phyloP scores from a whole-genome alignment of 768 basidiomycete species.

The Boletus subparvulus region DNA sequence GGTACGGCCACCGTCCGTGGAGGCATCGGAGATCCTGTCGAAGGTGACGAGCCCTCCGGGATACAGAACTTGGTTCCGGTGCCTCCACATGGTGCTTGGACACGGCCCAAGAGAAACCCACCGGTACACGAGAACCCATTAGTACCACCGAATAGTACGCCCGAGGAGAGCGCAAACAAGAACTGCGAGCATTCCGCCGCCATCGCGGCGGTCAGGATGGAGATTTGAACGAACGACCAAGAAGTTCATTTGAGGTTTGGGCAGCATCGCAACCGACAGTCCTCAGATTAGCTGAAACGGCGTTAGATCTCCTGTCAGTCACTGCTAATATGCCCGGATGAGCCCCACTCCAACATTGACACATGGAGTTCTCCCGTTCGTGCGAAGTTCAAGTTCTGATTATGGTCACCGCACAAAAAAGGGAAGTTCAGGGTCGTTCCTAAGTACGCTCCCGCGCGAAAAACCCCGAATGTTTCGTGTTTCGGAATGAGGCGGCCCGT shows the following conservation, averaged over 20 bases:
- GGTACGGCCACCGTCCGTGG: constrained; percentile 8
- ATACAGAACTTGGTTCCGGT: constrained; percentile 3
- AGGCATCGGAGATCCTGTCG: constrained; percentile 12
- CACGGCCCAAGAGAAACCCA: constrained; percentile 1
- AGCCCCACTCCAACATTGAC: background rate
- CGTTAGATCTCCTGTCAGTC: constrained; percentile 14
- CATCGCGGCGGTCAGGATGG: constrained; percentile 26
- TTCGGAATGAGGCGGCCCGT: constrained; percentile 5
- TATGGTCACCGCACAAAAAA: constrained; percentile 12
- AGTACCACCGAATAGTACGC: constrained; percentile 20
- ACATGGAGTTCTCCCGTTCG: background rate
- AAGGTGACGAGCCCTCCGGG: constrained; percentile 8
- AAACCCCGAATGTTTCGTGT: constrained; percentile 1
- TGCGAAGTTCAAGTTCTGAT: constrained; percentile 1
- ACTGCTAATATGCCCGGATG: background rate
- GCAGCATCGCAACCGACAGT: background rate
- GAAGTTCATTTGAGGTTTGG: constrained; percentile 4
- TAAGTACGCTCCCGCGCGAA: background rate
- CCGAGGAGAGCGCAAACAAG: constrained; percentile 23
- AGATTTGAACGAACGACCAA: constrained; percentile 14
- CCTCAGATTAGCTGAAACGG: constrained; percentile 18
- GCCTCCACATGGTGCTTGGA: constrained; percentile 6
- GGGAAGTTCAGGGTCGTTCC: constrained; percentile 5
- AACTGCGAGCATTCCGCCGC: constrained; percentile 20
- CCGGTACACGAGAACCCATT: constrained; percentile 6